Conservation (phyloP, 192 early-diverging fungal species). For the Podila verticillata region DNA sequence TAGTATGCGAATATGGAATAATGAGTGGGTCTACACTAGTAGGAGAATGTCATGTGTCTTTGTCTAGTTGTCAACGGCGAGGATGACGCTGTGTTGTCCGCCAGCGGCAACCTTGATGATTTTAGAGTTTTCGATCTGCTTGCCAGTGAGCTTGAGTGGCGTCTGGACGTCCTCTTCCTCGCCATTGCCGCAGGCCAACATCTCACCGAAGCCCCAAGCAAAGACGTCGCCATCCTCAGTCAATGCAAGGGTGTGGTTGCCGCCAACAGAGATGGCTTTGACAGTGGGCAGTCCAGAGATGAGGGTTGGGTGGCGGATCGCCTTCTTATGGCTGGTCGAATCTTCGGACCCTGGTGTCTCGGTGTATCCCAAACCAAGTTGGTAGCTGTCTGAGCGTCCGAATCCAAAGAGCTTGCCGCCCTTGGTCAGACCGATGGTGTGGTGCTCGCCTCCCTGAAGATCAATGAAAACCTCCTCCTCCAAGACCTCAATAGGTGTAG, state of each 20-base stretch:
- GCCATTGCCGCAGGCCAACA: conserved; percentile 84
- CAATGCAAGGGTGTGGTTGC: conserved; percentile 68
- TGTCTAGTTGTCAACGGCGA: conserved; percentile 34
- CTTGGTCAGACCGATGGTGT: conserved; percentile 78
- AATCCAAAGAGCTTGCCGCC: conserved; percentile 81
- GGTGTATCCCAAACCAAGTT: conserved; percentile 73
- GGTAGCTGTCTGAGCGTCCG: conserved; percentile 85
- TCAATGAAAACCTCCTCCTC: conserved; percentile 55
- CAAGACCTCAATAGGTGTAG: conserved; percentile 64
- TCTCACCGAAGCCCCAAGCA: conserved; percentile 93
- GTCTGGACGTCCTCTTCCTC: conserved; percentile 75
- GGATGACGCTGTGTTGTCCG: conserved; percentile 81
- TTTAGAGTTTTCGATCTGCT: conserved; percentile 73
- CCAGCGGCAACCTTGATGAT: conserved; percentile 77
- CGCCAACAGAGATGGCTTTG: conserved; percentile 68
- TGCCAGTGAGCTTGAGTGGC: conserved; percentile 69
- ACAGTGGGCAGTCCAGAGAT: conserved; percentile 48
- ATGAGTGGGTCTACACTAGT: background rate
- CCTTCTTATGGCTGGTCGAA: conserved; percentile 58
- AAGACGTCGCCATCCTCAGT: conserved; percentile 70
- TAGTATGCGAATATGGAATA: background rate
- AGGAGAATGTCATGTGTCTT: background rate
- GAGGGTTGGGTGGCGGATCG: conserved; percentile 66
- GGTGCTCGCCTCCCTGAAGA: conserved; percentile 87
- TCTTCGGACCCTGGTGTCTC: conserved; percentile 48